Conservation (phyloP, 1,284 basidiomycete genomes). For the Trametes polyzona region DNA sequence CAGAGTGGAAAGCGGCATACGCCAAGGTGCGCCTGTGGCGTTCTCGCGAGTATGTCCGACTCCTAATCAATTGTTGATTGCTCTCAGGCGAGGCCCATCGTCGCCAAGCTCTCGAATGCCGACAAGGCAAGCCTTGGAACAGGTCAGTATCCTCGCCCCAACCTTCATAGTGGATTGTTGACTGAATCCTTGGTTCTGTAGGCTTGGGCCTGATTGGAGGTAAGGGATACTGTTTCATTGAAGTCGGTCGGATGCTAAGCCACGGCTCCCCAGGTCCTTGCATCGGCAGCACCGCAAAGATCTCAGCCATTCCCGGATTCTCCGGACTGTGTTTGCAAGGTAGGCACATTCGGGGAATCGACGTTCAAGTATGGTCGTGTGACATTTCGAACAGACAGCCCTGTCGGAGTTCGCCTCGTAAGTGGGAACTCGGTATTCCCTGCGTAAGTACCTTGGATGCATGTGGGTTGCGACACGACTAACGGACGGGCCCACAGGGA, state of each 20-base stretch:
- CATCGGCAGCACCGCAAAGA: conserved; percentile 67
- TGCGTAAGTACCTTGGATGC: conserved; percentile 44
- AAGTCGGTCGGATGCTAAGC: neutral
- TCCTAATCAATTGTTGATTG: neutral
- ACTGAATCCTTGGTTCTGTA: neutral
- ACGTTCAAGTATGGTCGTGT: neutral
- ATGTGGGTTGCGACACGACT: neutral
- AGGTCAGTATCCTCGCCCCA: conserved; percentile 38
- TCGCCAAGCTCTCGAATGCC: conserved; percentile 52
- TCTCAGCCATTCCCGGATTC: conserved; percentile 60
- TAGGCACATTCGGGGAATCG: conserved; percentile 23
- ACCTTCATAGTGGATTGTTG: neutral
- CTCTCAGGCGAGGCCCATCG: conserved; percentile 46
- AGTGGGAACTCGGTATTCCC: conserved; percentile 74
- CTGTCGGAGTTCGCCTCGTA: conserved; percentile 67
- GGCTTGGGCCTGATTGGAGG: conserved; percentile 47
- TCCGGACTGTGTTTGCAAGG: conserved; percentile 73
- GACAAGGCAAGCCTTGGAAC: conserved; percentile 63
- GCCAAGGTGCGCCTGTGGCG: conserved; percentile 55
- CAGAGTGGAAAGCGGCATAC: conserved; percentile 57
- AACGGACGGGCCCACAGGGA: conserved; percentile 43
- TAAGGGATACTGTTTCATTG: conserved; percentile 30
- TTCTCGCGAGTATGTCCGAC: neutral
- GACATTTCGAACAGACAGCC: conserved; percentile 46
- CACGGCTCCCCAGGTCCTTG: conserved; percentile 48